These are phyloP conservation scores for Daldinia eschscholtzii DNA, from an alignment of 2,329 filamentous ascomycete genomes.

Conservation along the genomic window DNA sequence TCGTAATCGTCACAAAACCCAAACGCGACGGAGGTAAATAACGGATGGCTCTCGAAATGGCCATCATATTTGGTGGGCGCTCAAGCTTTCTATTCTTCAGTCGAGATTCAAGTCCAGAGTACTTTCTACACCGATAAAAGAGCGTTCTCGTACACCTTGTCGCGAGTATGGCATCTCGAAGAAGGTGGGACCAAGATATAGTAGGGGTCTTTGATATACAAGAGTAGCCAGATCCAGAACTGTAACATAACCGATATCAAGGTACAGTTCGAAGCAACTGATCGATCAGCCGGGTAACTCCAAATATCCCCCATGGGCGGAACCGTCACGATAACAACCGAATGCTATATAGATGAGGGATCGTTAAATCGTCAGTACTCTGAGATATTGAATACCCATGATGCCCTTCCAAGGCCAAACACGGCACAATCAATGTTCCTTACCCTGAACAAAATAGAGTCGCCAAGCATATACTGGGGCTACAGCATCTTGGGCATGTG, in stretches of 20 bases:
- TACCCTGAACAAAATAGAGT: conserved; percentile 12
- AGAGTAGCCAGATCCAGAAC: conserved; percentile 24
- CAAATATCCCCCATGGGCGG: conserved; percentile 17
- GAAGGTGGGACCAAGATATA: conserved; percentile 12
- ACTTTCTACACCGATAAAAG: conserved; percentile 30
- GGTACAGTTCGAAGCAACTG: conserved; percentile 27
- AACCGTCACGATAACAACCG: conserved; percentile 20
- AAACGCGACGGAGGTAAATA: conserved; percentile 27
- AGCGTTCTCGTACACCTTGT: conserved; percentile 30
- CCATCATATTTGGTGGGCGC: conserved; percentile 33
- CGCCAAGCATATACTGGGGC: conserved; percentile 26
- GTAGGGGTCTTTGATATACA: conserved; percentile 30
- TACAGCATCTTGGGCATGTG: conserved; percentile 18
- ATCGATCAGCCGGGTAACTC: conserved; percentile 25
- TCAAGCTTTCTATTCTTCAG: conserved; percentile 19
- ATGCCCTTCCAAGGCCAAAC: conserved; percentile 14
- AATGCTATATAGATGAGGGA: conserved; percentile 25
- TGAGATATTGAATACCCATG: conserved; percentile 26
- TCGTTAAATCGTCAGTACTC: conserved; percentile 16
- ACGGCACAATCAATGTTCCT: conserved; percentile 13
- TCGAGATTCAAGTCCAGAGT: conserved; percentile 24
- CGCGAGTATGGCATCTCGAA: conserved; percentile 25
- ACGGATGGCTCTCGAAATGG: conserved; percentile 34
- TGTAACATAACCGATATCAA: conserved; percentile 25
- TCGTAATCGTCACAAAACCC: conserved; percentile 13